Base-by-base conservation (phyloP, 2,329 filamentous ascomycete genomes). In the Scedosporium minutisporum region DNA sequence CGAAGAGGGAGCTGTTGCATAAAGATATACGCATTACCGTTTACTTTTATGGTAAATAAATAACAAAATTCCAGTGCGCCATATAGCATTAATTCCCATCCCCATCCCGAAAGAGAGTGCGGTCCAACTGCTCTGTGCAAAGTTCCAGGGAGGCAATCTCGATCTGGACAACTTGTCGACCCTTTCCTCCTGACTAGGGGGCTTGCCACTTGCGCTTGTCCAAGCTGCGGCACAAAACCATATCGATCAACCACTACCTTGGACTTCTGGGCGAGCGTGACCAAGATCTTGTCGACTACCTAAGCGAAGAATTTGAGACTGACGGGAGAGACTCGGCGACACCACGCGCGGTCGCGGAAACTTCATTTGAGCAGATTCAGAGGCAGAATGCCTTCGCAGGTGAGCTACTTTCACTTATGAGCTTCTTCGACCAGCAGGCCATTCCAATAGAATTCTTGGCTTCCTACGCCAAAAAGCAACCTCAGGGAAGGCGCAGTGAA, bases 301-400 rank as follows among this genome's bases (percentile, higher is more conserved):
- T 76, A 3, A 70, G 65, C 14, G 64, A 74, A 23, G 69, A 71
- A 1, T 75, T 73, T 3, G 69, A 74, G 4, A 64, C 70, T 1
- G 58, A 65, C 0, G 71, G 72, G 0, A 67, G 72, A 64, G 73
- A 73, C 61, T 64, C 65, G 0, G 68, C 66, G 2, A 68, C 67
- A 0, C 66, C 69, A 0, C 69, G 64, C 3, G 67, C 74, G 0
- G 68, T 76, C 0, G 64, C 69, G 0, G 62, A 67, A n/a, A 74
- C 73, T 57, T 70, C 62, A 60, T 69, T 73, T 58, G 66, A 70
- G 7, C 63, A 75, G n/a, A 75, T 80, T 46, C 72, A 68, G 9
- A 63, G 65, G 1, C 63, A 66, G 29, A 58, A 69, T 48, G 1
- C 44, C 14, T 65, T 71, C 1, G 70, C 71, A 3, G 64, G 64